These are phyloP conservation scores for Suhomyces ambrosiae DNA, from an alignment of 1,139 yeast genomes.

Conservation along the genomic window DNA sequence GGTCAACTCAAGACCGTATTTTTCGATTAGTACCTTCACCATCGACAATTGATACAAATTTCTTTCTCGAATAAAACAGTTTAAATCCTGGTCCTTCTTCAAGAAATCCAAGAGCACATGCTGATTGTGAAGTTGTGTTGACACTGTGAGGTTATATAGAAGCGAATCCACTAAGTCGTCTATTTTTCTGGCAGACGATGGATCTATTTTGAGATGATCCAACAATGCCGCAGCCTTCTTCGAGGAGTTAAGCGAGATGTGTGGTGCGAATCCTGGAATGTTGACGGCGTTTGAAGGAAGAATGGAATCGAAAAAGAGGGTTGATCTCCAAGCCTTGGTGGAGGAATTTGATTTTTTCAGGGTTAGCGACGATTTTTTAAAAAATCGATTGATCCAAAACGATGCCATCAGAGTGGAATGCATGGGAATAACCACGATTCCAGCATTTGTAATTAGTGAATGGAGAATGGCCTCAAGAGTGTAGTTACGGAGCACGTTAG, in stretches of 20 bases:
- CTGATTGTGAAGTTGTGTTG: slow-evolving; percentile 26
- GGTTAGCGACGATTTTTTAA: slow-evolving; percentile 22
- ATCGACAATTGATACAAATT: slow-evolving; percentile 5
- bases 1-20: slow-evolving; percentile 10
- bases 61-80: slow-evolving; percentile 10
- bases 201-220: slow-evolving; percentile 15
- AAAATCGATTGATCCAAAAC: slow-evolving; percentile 41
- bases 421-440: slow-evolving; percentile 32
- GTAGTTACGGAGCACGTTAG: slow-evolving; percentile 39
- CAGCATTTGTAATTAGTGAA: slow-evolving; percentile 22
- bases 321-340: slow-evolving; percentile 24
- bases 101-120: slow-evolving; percentile 7
- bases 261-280: slow-evolving; percentile 7
- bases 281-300: slow-evolving; percentile 2
- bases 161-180: slow-evolving; percentile 47
- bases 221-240: slow-evolving; percentile 12
- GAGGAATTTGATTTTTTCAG: slow-evolving; percentile 10
- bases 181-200: slow-evolving; percentile 23
- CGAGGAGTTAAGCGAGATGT: slow-evolving; percentile 1
- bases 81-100: slow-evolving; percentile 11
- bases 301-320: slow-evolving; percentile 19
- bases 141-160: slow-evolving; percentile 36
- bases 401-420: slow-evolving; percentile 39
- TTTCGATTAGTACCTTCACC: slow-evolving; percentile 11
- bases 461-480: slow-evolving; percentile 39